These are phyloP conservation scores for Moringa oleifera DNA, from an alignment of 345 rosid species.

Conservation along the genomic window DNA sequence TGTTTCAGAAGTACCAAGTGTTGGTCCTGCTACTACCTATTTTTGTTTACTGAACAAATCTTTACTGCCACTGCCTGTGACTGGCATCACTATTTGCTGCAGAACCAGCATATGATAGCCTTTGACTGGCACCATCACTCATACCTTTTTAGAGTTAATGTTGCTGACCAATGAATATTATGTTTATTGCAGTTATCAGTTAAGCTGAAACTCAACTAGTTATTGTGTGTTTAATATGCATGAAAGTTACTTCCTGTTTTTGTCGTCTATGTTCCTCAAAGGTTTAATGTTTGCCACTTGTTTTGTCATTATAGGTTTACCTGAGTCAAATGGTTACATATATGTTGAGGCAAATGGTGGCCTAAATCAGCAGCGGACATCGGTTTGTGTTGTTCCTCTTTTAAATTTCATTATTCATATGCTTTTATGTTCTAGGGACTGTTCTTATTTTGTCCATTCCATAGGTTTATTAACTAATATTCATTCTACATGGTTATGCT, in stretches of 20 bases:
- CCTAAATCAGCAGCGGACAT: constrained; percentile 94
- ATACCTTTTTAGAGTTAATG: no score
- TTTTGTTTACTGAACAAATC: no score
- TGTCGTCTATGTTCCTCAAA: neutral
- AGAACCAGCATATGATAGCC: no score
- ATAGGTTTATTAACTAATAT: constrained; percentile 20
- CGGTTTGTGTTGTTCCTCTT: constrained; percentile 62
- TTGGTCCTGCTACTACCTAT: no score
- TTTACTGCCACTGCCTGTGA: no score
- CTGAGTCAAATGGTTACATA: constrained; percentile 94
- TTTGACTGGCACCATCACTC: no score
- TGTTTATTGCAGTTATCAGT: no score
- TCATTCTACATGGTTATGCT: constrained; percentile 26
- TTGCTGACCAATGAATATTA: no score
- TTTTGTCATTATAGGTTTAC: constrained; percentile 48
- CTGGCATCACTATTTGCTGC: no score
- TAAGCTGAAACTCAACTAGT: no score
- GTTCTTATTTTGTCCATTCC: constrained; percentile 12
- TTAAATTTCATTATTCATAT: constrained; percentile 11
- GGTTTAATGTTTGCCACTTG: neutral
- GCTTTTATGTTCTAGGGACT: neutral
- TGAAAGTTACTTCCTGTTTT: neutral
- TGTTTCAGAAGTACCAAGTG: no score
- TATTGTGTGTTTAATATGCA: no score
- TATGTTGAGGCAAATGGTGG: constrained; percentile 99